phyloP scores from a whole-genome alignment of 345 rosid genomes.

The Murraya koenigii region DNA sequence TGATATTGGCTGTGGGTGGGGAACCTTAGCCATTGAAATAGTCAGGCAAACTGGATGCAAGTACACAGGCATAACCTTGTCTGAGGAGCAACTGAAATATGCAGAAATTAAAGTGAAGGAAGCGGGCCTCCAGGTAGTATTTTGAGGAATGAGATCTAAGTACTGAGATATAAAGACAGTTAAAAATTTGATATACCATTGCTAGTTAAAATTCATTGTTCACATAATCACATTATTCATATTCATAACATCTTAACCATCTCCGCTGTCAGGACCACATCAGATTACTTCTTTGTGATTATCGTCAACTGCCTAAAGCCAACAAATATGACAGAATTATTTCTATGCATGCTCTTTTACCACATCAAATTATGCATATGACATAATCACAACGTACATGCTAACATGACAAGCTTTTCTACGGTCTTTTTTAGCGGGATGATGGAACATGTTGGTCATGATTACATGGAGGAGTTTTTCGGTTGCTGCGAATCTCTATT shows the following conservation, averaged over 20 bases:
- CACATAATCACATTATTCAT: slow-evolving; percentile 45
- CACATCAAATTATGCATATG: background rate
- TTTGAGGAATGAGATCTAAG: background rate
- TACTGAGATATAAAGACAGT: background rate
- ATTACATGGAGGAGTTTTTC: slow-evolving; percentile 84
- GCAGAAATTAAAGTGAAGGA: too few species aligned
- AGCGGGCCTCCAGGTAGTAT: slow-evolving; percentile 67
- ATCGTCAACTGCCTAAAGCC: too few species aligned
- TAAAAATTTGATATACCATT: background rate
- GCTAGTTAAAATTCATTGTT: background rate
- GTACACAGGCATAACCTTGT: slow-evolving; percentile 82
- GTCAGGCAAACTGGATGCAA: slow-evolving; percentile 87
- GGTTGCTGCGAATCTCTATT: slow-evolving; percentile 10
- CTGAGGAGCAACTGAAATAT: slow-evolving; percentile 46
- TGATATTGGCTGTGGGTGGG: slow-evolving; percentile 97
- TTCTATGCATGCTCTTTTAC: background rate
- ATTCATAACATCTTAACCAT: too few species aligned
- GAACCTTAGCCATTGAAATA: slow-evolving; percentile 80
- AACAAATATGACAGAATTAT: too few species aligned
- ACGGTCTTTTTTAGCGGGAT: slow-evolving; percentile 59
- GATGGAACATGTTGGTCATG: slow-evolving; percentile 90
- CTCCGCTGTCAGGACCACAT: too few species aligned
- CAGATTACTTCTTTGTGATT: too few species aligned
- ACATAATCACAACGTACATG: background rate
- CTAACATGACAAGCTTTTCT: background rate